Conservation (phyloP, 2,329 filamentous ascomycete genomes). For the Fusarium sp. region DNA sequence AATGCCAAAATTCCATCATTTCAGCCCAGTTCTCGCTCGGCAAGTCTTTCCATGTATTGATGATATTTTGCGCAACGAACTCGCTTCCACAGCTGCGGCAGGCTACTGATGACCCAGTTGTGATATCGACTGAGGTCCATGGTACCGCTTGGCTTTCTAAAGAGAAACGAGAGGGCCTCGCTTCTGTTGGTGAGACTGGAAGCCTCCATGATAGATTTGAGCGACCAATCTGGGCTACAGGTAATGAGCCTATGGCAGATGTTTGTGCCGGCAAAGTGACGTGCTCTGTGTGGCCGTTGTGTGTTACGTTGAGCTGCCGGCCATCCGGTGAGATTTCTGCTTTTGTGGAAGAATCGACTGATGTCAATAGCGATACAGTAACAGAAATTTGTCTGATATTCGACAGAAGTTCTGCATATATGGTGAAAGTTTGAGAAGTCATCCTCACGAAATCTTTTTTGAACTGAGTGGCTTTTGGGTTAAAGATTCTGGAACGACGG, state of each 20-base stretch:
- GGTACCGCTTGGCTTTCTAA: slow-evolving; percentile 55
- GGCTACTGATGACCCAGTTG: slow-evolving; percentile 50
- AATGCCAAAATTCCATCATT: slow-evolving; percentile 99
- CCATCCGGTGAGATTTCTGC: slow-evolving; percentile 58
- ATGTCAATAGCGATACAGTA: slow-evolving; percentile 59
- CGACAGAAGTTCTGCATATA: slow-evolving; percentile 72
- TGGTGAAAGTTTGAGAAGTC: slow-evolving; percentile 36
- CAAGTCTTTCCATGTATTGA: slow-evolving; percentile 83
- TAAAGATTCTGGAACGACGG: neutral
- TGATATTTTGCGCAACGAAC: slow-evolving; percentile 51
- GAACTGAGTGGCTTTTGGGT: neutral
- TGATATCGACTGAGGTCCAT: slow-evolving; percentile 65
- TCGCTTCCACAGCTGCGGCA: slow-evolving; percentile 53
- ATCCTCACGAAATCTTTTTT: slow-evolving; percentile 10
- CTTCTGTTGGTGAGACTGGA: slow-evolving; percentile 48
- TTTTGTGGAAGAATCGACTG: slow-evolving; percentile 53
- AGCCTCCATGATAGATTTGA: slow-evolving; percentile 63
- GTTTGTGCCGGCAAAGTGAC: slow-evolving; percentile 57
- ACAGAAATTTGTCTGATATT: slow-evolving; percentile 73
- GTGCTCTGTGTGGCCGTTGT: slow-evolving; percentile 50
- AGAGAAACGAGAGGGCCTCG: slow-evolving; percentile 39
- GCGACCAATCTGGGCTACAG: slow-evolving; percentile 47
- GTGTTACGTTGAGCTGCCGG: slow-evolving; percentile 56
- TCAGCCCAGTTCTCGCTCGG: slow-evolving; percentile 98
- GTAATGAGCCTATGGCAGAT: slow-evolving; percentile 47